These are phyloP conservation scores for Coemansia sp. DNA, from an alignment of 192 early-diverging fungal species.

Conservation along the genomic window DNA sequence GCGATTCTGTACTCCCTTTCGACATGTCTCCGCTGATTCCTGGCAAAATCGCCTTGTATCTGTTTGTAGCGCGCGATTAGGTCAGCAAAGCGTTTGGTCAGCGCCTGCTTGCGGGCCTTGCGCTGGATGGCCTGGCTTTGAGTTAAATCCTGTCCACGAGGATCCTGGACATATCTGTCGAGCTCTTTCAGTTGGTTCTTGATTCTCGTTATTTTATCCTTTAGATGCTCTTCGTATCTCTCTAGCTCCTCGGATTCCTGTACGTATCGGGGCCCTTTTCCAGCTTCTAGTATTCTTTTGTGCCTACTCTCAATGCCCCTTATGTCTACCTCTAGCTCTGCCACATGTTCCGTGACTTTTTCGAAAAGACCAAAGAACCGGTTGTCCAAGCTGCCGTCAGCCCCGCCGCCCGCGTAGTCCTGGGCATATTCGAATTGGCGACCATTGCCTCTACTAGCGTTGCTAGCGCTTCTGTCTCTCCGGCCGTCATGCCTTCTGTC, in stretches of 20 bases:
- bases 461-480: slow-evolving; percentile 5
- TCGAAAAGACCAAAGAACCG: slow-evolving; percentile 10
- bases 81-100: slow-evolving; percentile 9
- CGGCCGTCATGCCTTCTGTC: neutral
- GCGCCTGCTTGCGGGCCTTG: slow-evolving; percentile 12
- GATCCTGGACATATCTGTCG: slow-evolving; percentile 13
- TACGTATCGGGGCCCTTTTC: neutral
- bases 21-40: slow-evolving; percentile 4
- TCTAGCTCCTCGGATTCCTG: slow-evolving; percentile 9
- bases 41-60: slow-evolving; percentile 6
- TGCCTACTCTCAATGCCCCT: slow-evolving; percentile 10
- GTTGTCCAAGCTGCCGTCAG: slow-evolving; percentile 3
- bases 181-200: slow-evolving; percentile 19
- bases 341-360: slow-evolving; percentile 16
- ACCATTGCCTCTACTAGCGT: neutral
- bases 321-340: slow-evolving; percentile 13
- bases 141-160: slow-evolving; percentile 19
- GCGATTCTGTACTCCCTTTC: slow-evolving; percentile 18
- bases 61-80: slow-evolving; percentile 8
- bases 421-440: neutral
- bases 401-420: neutral
- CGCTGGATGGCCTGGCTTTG: slow-evolving; percentile 21
- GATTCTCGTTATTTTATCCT: slow-evolving; percentile 14
- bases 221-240: slow-evolving; percentile 10
- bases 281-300: neutral